Percentiles rank a stretch among this genome's conserved stretches.
phyloP scores from a whole-genome alignment of 768 basidiomycete genomes.

The Tulasnella sp. region DNA sequence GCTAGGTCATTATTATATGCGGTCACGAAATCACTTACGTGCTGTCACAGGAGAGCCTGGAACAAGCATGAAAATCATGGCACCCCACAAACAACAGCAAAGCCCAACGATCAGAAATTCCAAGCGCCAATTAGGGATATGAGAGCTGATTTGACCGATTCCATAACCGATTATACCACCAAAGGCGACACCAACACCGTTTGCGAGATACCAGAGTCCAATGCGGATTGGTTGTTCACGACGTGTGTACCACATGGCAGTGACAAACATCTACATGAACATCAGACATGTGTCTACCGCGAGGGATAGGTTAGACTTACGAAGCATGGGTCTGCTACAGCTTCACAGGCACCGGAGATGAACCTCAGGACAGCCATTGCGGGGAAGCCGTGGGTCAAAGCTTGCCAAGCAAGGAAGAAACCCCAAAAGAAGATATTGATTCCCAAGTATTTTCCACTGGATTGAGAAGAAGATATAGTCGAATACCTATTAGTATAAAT shows the following conservation, averaged over 20 bases:
- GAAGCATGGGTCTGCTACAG: constrained; percentile 29
- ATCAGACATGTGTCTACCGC: constrained; percentile 5
- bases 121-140: constrained; percentile 26
- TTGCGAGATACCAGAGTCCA: constrained; percentile 29
- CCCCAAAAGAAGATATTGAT: constrained; percentile 26
- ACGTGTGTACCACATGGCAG: constrained; percentile 30
- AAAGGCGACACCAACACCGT: constrained; percentile 31
- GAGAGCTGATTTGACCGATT: constrained; percentile 27
- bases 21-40: no score
- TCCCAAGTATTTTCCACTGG: background rate
- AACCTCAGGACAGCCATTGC: constrained; percentile 30
- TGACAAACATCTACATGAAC: constrained; percentile 27
- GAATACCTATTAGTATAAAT: background rate
- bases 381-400: constrained; percentile 29
- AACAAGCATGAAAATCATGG: constrained; percentile 23
- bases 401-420: constrained; percentile 31
- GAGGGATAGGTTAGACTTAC: background rate
- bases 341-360: constrained; percentile 30
- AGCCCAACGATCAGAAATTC: constrained; percentile 28
- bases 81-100: constrained; percentile 24
- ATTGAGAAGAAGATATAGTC: background rate
- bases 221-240: constrained; percentile 30
- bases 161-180: constrained; percentile 31
- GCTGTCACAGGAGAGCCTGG: constrained; percentile 26
- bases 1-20: no score